These are phyloP conservation scores for Helicocarpus griseus DNA, from an alignment of 2,329 filamentous ascomycete genomes.

Conservation along the genomic window DNA sequence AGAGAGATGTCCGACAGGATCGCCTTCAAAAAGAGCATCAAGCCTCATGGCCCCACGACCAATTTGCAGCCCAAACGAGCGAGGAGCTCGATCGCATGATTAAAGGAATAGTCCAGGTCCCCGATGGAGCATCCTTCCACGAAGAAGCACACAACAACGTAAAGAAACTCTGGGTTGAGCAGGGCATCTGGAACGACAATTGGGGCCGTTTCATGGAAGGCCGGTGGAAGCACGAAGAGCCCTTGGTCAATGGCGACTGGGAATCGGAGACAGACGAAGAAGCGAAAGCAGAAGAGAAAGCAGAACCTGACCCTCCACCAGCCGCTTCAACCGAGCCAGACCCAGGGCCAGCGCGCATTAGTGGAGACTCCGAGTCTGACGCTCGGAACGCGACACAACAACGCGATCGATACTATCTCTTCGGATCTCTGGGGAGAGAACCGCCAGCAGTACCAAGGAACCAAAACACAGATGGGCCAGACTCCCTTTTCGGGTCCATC, in stretches of 20 bases:
- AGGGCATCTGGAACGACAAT: constrained; percentile 17
- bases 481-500: not conserved
- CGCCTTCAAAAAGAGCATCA: not conserved
- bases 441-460: not conserved
- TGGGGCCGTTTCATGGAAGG: constrained; percentile 6
- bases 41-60: constrained; percentile 1
- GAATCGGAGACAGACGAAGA: not conserved
- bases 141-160: constrained; percentile 8
- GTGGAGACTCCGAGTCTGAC: not conserved
- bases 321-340: not conserved
- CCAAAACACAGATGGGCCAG: not conserved
- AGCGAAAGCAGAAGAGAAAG: not conserved
- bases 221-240: not conserved
- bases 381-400: not conserved
- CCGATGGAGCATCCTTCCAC: not conserved
- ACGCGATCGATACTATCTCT: not conserved
- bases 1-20: not conserved
- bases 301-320: not conserved
- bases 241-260: not conserved
- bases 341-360: not conserved
- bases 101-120: not conserved
- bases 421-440: not conserved
- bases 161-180: constrained; percentile 19
- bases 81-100: constrained; percentile 4
- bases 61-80: not conserved